Evolutionary conservation across 495 filamentous ascomycete genomes (phyloP).

Genomic region (Penicillium lividum): DNA sequence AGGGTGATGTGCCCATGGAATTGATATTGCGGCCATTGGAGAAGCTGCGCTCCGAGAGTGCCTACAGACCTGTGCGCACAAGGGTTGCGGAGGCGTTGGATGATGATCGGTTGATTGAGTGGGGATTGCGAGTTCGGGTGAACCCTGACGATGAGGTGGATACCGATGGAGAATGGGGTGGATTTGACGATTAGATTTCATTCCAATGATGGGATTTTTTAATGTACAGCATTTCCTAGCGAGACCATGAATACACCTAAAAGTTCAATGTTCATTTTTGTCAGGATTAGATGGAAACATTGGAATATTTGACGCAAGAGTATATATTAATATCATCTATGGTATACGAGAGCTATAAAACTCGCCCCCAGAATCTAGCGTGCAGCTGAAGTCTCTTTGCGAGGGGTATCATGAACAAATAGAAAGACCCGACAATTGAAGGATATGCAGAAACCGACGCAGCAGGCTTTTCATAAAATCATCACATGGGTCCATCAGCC

Average conservation of each 20-base stretch:
- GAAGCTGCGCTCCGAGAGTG: slow-evolving; percentile 54
- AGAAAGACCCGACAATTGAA: neutral
- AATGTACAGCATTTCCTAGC: slow-evolving; percentile 30
- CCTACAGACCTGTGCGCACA: slow-evolving; percentile 69
- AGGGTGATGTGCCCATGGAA: slow-evolving; percentile 48
- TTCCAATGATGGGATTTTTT: neutral
- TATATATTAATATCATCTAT: slow-evolving; percentile 20
- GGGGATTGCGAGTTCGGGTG: slow-evolving; percentile 49
- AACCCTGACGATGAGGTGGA: slow-evolving; percentile 47
- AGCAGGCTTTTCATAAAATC: neutral
- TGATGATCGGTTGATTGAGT: slow-evolving; percentile 70
- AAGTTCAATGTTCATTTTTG: slow-evolving; percentile 6
- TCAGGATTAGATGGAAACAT: neutral
- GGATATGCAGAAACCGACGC: neutral
- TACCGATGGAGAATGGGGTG: slow-evolving; percentile 66
- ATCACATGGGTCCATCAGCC: slow-evolving; percentile 55
- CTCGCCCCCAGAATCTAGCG: neutral
- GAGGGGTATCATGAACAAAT: slow-evolving; percentile 39
- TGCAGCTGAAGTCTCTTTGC: slow-evolving; percentile 15
- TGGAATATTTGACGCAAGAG: no score
- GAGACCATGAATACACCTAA: slow-evolving; percentile 21
- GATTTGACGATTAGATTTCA: slow-evolving; percentile 60
- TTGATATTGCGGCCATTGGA: slow-evolving; percentile 60
- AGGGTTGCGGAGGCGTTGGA: slow-evolving; percentile 70
- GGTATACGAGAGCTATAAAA: slow-evolving; percentile 16